Percentiles rank a stretch among this genome's conserved stretches.
These are phyloP conservation scores for Gossypium laxum DNA, from an alignment of 441 rosid species.

Conservation along the genomic window DNA sequence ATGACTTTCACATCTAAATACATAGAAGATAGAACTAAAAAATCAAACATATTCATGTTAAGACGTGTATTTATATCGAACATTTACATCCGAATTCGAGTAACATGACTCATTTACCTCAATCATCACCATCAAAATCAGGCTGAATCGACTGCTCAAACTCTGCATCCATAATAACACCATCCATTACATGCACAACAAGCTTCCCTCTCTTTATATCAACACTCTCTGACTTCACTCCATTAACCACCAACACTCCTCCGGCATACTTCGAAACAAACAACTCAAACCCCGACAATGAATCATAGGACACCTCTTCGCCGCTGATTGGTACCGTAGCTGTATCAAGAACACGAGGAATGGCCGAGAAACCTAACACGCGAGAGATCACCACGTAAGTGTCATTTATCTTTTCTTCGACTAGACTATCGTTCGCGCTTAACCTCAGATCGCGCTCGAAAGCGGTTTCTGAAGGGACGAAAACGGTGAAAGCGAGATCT, in stretches of 20 bases:
- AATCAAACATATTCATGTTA: no score
- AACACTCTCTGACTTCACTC: constrained; percentile 32
- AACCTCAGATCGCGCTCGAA: constrained; percentile 39
- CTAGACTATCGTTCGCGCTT: constrained; percentile 19
- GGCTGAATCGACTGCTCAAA: constrained; percentile 44
- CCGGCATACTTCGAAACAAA: constrained; percentile 24
- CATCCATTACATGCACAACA: constrained; percentile 50
- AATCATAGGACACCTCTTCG: constrained; percentile 33
- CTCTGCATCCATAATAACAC: constrained; percentile 52
- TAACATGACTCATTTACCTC: not conserved
- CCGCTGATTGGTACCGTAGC: constrained; percentile 11
- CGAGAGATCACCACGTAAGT: constrained; percentile 42
- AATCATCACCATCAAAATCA: constrained; percentile 17
- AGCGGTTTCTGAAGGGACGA: constrained; percentile 40
- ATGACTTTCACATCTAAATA: no score
- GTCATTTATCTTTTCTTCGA: constrained; percentile 25
- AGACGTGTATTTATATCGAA: no score
- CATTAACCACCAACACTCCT: constrained; percentile 37
- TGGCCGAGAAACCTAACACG: constrained; percentile 40
- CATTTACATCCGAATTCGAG: not conserved
- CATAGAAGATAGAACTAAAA: no score
- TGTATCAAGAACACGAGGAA: constrained; percentile 34
- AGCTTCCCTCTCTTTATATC: constrained; percentile 34
- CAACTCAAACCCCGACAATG: constrained; percentile 39
- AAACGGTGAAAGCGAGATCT: constrained; percentile 52